A percentile compares a stretch with the other conserved stretches of the same genome.
phyloP scores from a whole-genome alignment of 2,329 filamentous ascomycete species.

The Raffaelea deltoideospora region DNA sequence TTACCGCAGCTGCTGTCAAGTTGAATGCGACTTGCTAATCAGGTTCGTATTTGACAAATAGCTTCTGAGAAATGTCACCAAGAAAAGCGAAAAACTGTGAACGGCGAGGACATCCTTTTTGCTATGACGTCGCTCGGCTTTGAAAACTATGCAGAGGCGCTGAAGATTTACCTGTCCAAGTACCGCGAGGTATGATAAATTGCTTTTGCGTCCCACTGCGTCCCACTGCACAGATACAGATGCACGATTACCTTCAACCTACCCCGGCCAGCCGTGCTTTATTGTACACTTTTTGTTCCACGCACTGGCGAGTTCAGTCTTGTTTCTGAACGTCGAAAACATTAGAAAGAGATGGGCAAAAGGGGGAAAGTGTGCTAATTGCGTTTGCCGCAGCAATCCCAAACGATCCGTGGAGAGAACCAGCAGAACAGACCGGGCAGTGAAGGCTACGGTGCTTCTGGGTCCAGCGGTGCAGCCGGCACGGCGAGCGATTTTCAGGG shows the following conservation, averaged over 20 bases:
- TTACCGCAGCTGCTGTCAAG: no score
- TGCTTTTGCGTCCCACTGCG: no score
- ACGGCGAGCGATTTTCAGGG: constrained; percentile 21
- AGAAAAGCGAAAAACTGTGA: constrained; percentile 98
- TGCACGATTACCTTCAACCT: no score
- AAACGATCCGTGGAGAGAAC: constrained; percentile 55
- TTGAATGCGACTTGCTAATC: no score
- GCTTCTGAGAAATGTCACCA: constrained; percentile 99
- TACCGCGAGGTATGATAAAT: constrained; percentile 74
- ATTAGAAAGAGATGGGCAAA: no score
- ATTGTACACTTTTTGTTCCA: no score
- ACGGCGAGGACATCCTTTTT: constrained; percentile 95
- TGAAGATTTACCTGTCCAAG: constrained; percentile 96
- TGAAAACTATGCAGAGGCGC: constrained; percentile 94
- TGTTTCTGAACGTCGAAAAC: no score
- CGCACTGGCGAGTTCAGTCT: no score
- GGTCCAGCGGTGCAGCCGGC: constrained; percentile 19
- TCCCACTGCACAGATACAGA: no score
- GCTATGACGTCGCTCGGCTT: constrained; percentile 98
- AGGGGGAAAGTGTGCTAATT: no score
- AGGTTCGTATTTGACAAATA: no score
- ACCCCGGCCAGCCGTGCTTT: no score
- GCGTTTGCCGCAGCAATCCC: constrained; percentile 44
- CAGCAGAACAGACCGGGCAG: constrained; percentile 34
- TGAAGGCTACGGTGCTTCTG: constrained; percentile 32